Evolutionary conservation across 129 eudicot genomes (phyloP).

Genomic region (Centrapalus pauciflorus): DNA sequence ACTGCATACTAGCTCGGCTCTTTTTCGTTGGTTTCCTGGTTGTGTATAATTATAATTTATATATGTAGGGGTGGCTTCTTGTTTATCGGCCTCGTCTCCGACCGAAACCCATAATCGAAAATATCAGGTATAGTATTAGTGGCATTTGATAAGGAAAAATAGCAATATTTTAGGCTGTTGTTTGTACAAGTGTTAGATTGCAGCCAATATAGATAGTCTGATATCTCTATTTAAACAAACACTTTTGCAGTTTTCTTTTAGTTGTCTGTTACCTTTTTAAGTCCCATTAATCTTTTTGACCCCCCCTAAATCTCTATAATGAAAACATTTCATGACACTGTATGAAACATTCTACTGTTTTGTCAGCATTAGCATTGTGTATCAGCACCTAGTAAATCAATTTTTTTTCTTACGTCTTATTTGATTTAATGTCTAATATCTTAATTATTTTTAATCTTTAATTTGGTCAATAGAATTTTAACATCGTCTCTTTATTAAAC

Average conservation of each 20-base stretch:
- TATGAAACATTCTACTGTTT: too few relatives aligned
- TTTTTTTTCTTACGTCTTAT: too few relatives aligned
- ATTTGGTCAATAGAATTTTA: too few relatives aligned
- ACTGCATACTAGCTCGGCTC: neutral
- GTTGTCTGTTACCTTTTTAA: neutral
- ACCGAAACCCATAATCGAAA: slow-evolving; percentile 4
- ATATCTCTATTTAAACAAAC: neutral
- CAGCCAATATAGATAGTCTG: slow-evolving; percentile 35
- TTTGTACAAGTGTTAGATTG: slow-evolving; percentile 32
- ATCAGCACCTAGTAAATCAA: too few relatives aligned
- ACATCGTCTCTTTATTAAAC: too few relatives aligned
- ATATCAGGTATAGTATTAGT: slow-evolving; percentile 27
- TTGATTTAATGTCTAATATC: too few relatives aligned
- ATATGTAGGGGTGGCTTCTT: slow-evolving; percentile 4
- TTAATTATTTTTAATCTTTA: too few relatives aligned
- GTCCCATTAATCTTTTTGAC: too few relatives aligned
- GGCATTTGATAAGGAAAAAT: slow-evolving; percentile 2
- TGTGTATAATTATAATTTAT: slow-evolving; percentile 26
- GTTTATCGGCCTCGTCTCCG: neutral
- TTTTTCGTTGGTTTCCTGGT: neutral
- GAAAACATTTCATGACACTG: too few relatives aligned
- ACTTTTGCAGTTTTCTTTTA: too few relatives aligned
- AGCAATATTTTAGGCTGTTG: slow-evolving; percentile 33
- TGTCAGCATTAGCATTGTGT: too few relatives aligned
- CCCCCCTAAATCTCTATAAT: too few relatives aligned